Evolutionary conservation across 1,139 yeast genomes (phyloP), one percentile per base, ranked within the genome.

Genomic region (Sugiyamaella paludigena): DNA sequence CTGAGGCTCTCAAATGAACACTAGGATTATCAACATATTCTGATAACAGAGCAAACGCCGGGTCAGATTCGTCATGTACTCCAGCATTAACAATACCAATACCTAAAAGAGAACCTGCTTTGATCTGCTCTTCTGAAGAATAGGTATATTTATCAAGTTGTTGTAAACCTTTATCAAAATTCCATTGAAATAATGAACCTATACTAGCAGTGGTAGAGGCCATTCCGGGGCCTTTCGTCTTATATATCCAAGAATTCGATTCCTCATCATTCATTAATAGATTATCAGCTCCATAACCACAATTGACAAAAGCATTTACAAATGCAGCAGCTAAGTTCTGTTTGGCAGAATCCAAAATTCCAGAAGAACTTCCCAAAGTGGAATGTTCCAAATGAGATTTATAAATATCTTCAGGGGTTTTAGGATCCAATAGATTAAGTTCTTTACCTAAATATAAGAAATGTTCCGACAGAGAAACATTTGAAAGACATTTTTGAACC

Each of bases 71-170:
- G 65, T 92, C 96, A 67, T 88, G 96, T 50, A 94, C 94, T 68
- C 95, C 95, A 30, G 95, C 78, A 35, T 95, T 87, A n/a, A 88
- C 85, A 45, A 94, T 78, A 69, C 98, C 98, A 68, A 89, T 88
- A 68, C 98, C 99, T 57, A 94, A 77, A 54, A 92, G 75, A 4
- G 98, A 96, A 70, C 99, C 99, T 10, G 98, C 97, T 70, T 88
- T 88, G 57, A 91, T 82, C 63, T 88, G 92, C 52, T 83, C 84
- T 61, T 89, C 96, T 27, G 83, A 78, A 7, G 96, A 85, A 65
- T 91, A 89, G 53, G 92, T 76, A 67, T 86, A 91, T 68, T 87
- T 88, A 71, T 92, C 98, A 62, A 92, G 77, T 48, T 81, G 82
- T 69, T 91, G 96, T 57, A 92, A 78, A 58, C 98, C 98, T 60